Conservation (phyloP, 495 filamentous ascomycete species). For the Oidiodendron maius region DNA sequence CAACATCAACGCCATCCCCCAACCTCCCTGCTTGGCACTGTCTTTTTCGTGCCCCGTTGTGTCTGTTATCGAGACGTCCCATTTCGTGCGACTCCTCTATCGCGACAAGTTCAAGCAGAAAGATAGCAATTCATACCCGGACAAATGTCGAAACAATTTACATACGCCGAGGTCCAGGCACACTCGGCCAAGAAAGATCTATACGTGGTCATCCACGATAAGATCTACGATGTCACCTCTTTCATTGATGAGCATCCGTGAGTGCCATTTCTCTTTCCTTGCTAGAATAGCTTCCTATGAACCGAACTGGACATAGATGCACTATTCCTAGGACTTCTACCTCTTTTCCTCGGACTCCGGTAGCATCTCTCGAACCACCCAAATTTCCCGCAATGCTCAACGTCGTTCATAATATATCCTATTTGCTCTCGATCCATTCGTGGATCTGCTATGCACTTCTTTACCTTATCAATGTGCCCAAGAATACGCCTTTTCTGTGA, state of each 20-base stretch:
- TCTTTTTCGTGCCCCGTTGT: not conserved
- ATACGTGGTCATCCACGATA: conserved; percentile 88
- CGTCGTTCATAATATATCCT: too few relatives aligned
- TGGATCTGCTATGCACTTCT: too few relatives aligned
- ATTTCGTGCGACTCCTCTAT: not conserved
- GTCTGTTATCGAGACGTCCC: not conserved
- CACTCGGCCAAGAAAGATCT: conserved; percentile 97
- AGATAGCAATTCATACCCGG: not conserved
- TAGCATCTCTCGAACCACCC: too few relatives aligned
- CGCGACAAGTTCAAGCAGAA: not conserved
- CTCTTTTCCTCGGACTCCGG: too few relatives aligned
- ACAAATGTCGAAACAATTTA: conserved; percentile 65
- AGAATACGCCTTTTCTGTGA: too few relatives aligned
- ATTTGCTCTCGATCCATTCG: too few relatives aligned
- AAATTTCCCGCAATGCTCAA: too few relatives aligned
- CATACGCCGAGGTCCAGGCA: conserved; percentile 75
- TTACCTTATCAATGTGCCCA: too few relatives aligned
- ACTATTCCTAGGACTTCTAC: too few relatives aligned
- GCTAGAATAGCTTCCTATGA: too few relatives aligned
- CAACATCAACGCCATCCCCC: not conserved
- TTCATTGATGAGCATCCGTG: conserved; percentile 99
- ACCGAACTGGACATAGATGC: too few relatives aligned
- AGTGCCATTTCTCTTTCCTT: conserved; percentile 36
- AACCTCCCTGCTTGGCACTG: not conserved
- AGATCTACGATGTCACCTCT: conserved; percentile 81